A percentile compares a stretch with the other conserved stretches of the same genome.
Evolutionary conservation across 768 basidiomycete species (phyloP).

Genomic region (Collybia sp.): DNA sequence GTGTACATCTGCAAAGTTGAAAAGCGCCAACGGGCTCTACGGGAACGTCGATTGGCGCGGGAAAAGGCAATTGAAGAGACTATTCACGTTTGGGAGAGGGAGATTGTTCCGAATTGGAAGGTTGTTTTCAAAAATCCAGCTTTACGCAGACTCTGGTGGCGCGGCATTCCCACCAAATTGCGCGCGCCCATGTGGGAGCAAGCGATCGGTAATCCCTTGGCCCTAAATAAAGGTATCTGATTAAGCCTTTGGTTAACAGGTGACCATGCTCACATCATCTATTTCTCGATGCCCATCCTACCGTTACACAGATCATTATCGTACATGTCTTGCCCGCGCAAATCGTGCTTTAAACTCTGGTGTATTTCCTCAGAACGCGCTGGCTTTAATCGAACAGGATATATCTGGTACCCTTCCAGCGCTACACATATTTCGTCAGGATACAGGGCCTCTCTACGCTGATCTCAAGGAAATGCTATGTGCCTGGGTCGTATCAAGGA

Average conservation of each 20-base stretch:
- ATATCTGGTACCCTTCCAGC: slow-evolving; percentile 69
- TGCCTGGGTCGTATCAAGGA: slow-evolving; percentile 85
- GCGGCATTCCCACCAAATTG: slow-evolving; percentile 78
- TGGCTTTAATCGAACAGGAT: slow-evolving; percentile 69
- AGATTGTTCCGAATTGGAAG: slow-evolving; percentile 81
- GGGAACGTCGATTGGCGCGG: slow-evolving; percentile 57
- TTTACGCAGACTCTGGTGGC: slow-evolving; percentile 81
- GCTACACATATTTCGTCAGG: slow-evolving; percentile 74
- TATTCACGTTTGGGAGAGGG: slow-evolving; percentile 69
- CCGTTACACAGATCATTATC: slow-evolving; percentile 56
- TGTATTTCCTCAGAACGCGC: slow-evolving; percentile 58
- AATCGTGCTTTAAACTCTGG: slow-evolving; percentile 63
- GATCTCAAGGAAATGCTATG: slow-evolving; percentile 82
- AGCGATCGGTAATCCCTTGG: slow-evolving; percentile 80
- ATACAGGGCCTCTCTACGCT: slow-evolving; percentile 72
- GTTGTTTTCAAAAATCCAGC: slow-evolving; percentile 60
- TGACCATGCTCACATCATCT: too few species aligned
- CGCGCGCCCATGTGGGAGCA: slow-evolving; percentile 80
- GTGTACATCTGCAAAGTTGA: slow-evolving; percentile 44
- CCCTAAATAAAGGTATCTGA: slow-evolving; percentile 70
- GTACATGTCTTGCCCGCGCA: slow-evolving; percentile 67
- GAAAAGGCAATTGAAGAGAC: slow-evolving; percentile 71
- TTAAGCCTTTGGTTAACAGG: slow-evolving; percentile 4
- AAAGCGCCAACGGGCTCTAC: slow-evolving; percentile 57
- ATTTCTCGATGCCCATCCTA: slow-evolving; percentile 3